Base-by-base conservation (phyloP, 495 filamentous ascomycete genomes). In the Bathelium albidoporum region DNA sequence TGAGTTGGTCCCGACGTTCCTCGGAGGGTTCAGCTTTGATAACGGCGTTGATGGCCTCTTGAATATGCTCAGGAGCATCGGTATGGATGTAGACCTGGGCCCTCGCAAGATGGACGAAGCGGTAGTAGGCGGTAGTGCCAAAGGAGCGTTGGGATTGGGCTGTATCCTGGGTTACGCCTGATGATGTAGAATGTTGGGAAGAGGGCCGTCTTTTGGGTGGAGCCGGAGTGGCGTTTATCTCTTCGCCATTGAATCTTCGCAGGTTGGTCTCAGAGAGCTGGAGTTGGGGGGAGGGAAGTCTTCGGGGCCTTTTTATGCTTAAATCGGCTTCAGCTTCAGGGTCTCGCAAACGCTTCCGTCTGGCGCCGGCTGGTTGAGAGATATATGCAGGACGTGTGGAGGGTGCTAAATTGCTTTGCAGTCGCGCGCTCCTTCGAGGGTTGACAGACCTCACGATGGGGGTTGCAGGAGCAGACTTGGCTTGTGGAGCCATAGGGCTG, bases 1-100 rank as follows among this genome's bases (percentile, higher is more conserved):
- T 12, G n/a, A 49, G 44, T 49, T 49, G 16, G n/a, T 12, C 10
- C 22, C 18, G 44, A 20, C 44, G 44, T 20, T 2, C 44, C 18
- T 12, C 22, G 44, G 44, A 49, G 5, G n/a, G 12, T 20, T 49
- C 44, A 20, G 10, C 11, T 5, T 12, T 49, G n/a, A 49, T 18
- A 16, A 49, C 22, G 44, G 12, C 12, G n/a, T 16, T 20, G 44
- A 49, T 64, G 59, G 62, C 62, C 2, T 20, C 62, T 64, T 59
- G 24, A 53, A 59, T 64, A 14, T 59, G 3, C 9, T 64, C 32
- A 32, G 62, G 62, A 18, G 52, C 52, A 52, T 64, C 34, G 22
- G 53, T 16, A 22, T 59, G 52, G 11, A 63, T 63, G 26, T 58
- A 22, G 45, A 63, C 39, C 44, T 63, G 28, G 20, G 58, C 61